These are phyloP conservation scores for Tagetes erecta DNA, from an alignment of 129 eudicot species.

Conservation along the genomic window DNA sequence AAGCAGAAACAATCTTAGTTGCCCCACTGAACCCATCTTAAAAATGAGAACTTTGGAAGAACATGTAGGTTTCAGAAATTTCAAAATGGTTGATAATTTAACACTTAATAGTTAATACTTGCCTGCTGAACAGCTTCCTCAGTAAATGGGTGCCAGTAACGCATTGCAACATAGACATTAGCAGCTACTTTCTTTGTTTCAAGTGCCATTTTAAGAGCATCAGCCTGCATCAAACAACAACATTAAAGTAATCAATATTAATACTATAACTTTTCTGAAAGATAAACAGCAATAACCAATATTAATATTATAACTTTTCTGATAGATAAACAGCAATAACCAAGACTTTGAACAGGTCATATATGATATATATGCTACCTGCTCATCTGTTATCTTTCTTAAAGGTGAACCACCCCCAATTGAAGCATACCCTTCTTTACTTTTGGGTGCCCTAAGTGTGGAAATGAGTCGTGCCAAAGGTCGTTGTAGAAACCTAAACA, in stretches of 20 bases:
- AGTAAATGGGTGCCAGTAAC: conserved; percentile 95
- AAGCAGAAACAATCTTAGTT: not conserved
- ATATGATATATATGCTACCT: conserved; percentile 38
- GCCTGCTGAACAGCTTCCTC: conserved; percentile 95
- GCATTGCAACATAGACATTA: conserved; percentile 88
- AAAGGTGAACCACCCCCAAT: conserved; percentile 96
- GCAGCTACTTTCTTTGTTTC: conserved; percentile 70
- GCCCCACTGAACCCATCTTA: not conserved
- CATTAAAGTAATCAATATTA: not conserved
- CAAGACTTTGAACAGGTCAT: conserved; percentile 1
- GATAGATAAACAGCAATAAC: conserved; percentile 9
- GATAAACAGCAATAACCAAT: conserved; percentile 12
- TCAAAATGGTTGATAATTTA: not conserved
- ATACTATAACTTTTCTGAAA: not conserved
- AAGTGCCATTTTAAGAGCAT: conserved; percentile 60
- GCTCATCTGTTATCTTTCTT: conserved; percentile 87
- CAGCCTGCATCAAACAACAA: conserved; percentile 54
- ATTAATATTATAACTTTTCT: not conserved
- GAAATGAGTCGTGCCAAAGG: conserved; percentile 82
- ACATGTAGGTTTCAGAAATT: not conserved
- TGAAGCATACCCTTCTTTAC: conserved; percentile 93
- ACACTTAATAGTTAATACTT: conserved; percentile 18
- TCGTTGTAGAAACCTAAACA: conserved; percentile 74
- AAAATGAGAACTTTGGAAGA: not conserved
- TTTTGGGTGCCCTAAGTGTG: conserved; percentile 78